Evolutionary conservation across 495 filamentous ascomycete species (phyloP).

Genomic region (Podospora fimiseda): DNA sequence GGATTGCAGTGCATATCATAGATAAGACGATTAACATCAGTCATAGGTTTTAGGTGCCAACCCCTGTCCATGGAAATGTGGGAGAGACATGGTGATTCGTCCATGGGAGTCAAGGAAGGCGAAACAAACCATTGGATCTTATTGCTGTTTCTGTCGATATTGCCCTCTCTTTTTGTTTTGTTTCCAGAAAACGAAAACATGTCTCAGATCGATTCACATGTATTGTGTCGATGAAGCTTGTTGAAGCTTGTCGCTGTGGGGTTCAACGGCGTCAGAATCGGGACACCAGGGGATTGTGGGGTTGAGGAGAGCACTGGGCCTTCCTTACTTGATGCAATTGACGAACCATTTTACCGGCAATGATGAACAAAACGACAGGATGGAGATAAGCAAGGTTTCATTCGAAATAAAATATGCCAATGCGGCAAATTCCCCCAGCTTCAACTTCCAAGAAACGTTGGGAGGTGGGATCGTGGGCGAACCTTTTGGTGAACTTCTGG

Average conservation of each 20-base stretch:
- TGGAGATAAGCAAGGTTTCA: not conserved
- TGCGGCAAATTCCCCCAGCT: not conserved
- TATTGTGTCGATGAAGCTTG: too few relatives aligned
- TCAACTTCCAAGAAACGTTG: not conserved
- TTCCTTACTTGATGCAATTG: not conserved
- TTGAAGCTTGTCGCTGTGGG: too few relatives aligned
- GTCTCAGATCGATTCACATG: too few relatives aligned
- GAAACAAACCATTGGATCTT: not conserved
- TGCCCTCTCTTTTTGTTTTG: too few relatives aligned
- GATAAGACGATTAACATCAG: conserved; percentile 28
- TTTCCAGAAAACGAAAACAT: too few relatives aligned
- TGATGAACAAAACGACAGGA: not conserved
- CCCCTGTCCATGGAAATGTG: conserved; percentile 9
- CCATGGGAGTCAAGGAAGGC: not conserved
- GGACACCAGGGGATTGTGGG: too few relatives aligned
- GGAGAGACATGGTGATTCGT: not conserved
- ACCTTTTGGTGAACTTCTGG: too few relatives aligned
- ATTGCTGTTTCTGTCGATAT: not conserved
- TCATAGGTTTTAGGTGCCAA: conserved; percentile 21
- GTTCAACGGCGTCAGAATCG: too few relatives aligned
- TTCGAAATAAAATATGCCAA: too few relatives aligned
- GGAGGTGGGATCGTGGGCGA: not conserved
- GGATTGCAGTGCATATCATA: conserved; percentile 22
- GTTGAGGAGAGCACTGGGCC: too few relatives aligned
- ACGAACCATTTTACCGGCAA: not conserved